These are phyloP conservation scores for Leccinum olivaceopallidum DNA, from an alignment of 768 basidiomycete genomes.

Conservation along the genomic window DNA sequence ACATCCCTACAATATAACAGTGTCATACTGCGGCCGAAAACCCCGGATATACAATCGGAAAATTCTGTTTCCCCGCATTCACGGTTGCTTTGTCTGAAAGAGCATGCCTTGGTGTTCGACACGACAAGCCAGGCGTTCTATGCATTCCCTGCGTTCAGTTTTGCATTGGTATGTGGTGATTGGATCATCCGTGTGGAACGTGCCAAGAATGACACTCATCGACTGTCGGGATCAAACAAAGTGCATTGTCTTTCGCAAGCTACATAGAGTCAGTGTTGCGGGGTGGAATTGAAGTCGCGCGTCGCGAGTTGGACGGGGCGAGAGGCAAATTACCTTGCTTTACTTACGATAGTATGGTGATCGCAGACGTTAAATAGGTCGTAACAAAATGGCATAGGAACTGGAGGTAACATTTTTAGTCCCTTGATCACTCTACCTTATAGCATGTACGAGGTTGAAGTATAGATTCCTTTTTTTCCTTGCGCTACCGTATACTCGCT, in stretches of 20 bases:
- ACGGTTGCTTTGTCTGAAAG: background rate
- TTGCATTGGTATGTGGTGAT: background rate
- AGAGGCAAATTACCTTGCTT: too few species aligned
- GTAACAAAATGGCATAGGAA: background rate
- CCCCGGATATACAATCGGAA: background rate
- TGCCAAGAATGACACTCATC: too few species aligned
- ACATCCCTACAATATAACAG: too few species aligned
- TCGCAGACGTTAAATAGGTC: background rate
- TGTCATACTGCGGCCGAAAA: background rate
- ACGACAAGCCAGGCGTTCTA: background rate
- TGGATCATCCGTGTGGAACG: background rate
- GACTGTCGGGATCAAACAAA: background rate
- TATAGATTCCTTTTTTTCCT: too few species aligned
- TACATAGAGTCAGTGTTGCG: too few species aligned
- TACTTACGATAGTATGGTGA: background rate
- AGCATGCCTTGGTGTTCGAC: background rate
- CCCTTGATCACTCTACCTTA: background rate
- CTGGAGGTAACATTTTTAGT: background rate
- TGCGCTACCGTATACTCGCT: too few species aligned
- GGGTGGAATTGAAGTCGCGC: too few species aligned
- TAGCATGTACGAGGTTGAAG: too few species aligned
- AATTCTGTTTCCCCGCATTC: background rate
- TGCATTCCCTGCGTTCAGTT: too few species aligned
- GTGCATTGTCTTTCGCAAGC: background rate
- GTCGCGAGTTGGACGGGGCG: too few species aligned